Conservation (phyloP, 805 yeast genomes). For the Starmera dryadoides region DNA sequence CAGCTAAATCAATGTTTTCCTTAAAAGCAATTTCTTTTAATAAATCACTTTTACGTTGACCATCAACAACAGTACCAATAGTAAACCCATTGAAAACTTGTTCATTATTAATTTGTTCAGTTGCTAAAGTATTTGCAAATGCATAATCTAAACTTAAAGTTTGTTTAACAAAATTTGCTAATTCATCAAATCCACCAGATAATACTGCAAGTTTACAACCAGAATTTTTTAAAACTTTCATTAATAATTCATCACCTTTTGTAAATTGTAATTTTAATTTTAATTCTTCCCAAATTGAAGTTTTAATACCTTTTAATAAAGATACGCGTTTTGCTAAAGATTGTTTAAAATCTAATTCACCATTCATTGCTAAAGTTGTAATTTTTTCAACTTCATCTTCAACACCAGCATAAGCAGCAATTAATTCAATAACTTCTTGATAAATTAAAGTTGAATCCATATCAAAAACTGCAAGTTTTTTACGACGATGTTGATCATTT, state of each 20-base stretch:
- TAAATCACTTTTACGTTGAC: slow-evolving; percentile 71
- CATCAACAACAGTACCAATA: slow-evolving; percentile 79
- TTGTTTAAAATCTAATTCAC: slow-evolving; percentile 85
- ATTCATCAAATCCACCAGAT: slow-evolving; percentile 90
- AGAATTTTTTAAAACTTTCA: slow-evolving; percentile 47
- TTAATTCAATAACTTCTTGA: slow-evolving; percentile 94
- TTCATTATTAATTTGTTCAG: slow-evolving; percentile 39
- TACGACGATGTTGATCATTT: slow-evolving; percentile 25
- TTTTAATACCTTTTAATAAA: slow-evolving; percentile 76
- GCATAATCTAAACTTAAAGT: slow-evolving; percentile 77
- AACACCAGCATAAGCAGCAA: slow-evolving; percentile 90
- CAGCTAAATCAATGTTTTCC: slow-evolving; percentile 41
- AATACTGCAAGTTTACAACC: slow-evolving; percentile 79
- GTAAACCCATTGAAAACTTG: slow-evolving; percentile 66
- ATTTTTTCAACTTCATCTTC: slow-evolving; percentile 82
- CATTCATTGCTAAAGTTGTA: slow-evolving; percentile 94
- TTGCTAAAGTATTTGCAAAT: slow-evolving; percentile 64
- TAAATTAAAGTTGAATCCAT: slow-evolving; percentile 96
- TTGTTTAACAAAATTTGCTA: slow-evolving; percentile 69
- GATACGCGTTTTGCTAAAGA: slow-evolving; percentile 70
- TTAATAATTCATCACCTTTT: slow-evolving; percentile 76
- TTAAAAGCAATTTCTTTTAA: slow-evolving; percentile 52
- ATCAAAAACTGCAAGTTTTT: slow-evolving; percentile 76
- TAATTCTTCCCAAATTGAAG: slow-evolving; percentile 73
- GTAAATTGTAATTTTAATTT: slow-evolving; percentile 66